Percentiles rank a stretch among this genome's conserved stretches.
These are phyloP conservation scores for Sophora flavescens DNA, from an alignment of 306 rosid species.

Conservation along the genomic window DNA sequence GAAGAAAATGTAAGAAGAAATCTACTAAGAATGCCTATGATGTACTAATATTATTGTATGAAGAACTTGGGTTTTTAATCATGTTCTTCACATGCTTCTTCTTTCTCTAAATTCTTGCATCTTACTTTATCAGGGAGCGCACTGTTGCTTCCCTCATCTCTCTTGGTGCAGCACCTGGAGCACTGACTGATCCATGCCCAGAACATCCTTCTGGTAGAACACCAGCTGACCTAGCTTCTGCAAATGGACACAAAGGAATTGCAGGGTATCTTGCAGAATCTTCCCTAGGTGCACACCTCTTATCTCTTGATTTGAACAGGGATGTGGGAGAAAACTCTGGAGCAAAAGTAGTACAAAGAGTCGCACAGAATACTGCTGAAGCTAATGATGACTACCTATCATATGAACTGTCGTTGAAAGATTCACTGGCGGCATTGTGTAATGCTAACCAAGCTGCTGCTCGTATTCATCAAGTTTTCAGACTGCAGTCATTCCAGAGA, in stretches of 20 bases:
- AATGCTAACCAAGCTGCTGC: constrained; percentile 90
- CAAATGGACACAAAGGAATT: constrained; percentile 87
- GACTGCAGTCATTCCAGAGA: constrained; percentile 87
- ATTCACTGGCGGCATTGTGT: constrained; percentile 83
- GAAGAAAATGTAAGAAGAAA: constrained; percentile 9
- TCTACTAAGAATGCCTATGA: neutral
- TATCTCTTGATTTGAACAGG: constrained; percentile 63
- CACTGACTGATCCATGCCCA: constrained; percentile 77
- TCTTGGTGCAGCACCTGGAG: constrained; percentile 84
- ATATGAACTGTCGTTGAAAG: constrained; percentile 71
- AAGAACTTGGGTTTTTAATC: neutral
- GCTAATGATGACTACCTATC: constrained; percentile 44
- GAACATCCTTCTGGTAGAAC: constrained; percentile 70
- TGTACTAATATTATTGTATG: constrained; percentile 9
- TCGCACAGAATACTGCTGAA: constrained; percentile 48
- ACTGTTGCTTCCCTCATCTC: constrained; percentile 77
- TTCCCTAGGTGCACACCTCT: constrained; percentile 65
- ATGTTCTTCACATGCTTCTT: neutral
- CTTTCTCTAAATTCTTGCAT: constrained; percentile 42
- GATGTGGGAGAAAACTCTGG: constrained; percentile 55
- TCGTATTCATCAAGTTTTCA: constrained; percentile 82
- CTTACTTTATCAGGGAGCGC: constrained; percentile 68
- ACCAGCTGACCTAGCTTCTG: constrained; percentile 89
- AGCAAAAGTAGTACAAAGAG: constrained; percentile 56
- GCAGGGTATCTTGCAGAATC: constrained; percentile 90